Conservation (phyloP, 2,329 filamentous ascomycete genomes). For the Fusarium zealandicum region DNA sequence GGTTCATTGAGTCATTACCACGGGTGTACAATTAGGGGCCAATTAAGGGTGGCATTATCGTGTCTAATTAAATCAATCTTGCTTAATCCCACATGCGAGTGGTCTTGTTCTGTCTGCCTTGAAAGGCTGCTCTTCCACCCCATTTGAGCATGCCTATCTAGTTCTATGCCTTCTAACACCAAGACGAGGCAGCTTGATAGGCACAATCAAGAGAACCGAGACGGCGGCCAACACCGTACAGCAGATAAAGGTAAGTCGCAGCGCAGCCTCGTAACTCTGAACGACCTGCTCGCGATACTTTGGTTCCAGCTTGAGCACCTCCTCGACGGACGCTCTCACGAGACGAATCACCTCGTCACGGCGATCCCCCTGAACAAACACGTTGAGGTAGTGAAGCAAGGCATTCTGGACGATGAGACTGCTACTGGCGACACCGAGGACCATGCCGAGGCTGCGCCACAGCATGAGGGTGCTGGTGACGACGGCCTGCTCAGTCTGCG, state of each 20-base stretch:
- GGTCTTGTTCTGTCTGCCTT: conserved; percentile 3
- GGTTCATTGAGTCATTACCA: conserved; percentile 45
- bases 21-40: conserved; percentile 36
- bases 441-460: conserved; percentile 74
- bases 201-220: conserved; percentile 56
- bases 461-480: conserved; percentile 74
- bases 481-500: conserved; percentile 70
- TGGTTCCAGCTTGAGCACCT: conserved; percentile 54
- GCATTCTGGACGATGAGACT: conserved; percentile 78
- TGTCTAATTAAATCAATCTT: conserved; percentile 31
- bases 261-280: conserved; percentile 59
- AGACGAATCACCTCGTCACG: conserved; percentile 62
- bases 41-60: conserved; percentile 22
- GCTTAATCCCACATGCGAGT: conserved; percentile 1
- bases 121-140: conserved; percentile 1
- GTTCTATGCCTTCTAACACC: conserved; percentile 48
- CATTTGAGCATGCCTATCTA: neutral
- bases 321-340: conserved; percentile 63
- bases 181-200: conserved; percentile 62
- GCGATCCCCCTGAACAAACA: conserved; percentile 64
- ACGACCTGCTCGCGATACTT: conserved; percentile 63
- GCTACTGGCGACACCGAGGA: conserved; percentile 75
- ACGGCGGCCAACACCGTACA: conserved; percentile 57
- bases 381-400: conserved; percentile 65
- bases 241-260: conserved; percentile 56